Evolutionary conservation across 805 yeast genomes (phyloP), one percentile per base, ranked within the genome.

Genomic region (Zygotorulaspora danielsina): DNA sequence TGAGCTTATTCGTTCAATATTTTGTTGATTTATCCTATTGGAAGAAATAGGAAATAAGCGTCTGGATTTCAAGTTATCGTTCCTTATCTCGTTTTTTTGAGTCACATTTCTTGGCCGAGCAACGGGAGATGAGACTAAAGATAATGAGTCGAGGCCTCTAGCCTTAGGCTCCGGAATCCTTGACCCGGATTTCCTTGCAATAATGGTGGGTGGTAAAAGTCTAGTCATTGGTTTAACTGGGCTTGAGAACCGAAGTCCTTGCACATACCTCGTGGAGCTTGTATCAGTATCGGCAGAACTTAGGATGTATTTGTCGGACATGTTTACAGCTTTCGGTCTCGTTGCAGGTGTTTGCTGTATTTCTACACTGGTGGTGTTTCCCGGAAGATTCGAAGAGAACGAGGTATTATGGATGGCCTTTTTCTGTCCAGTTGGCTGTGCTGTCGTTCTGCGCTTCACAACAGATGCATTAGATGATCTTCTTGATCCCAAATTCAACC

Each of bases 31-130:
- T 24, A 52, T 29, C 19, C 37, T 53, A 26, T 45, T 57, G 3
- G 46, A 34, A 12, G 52, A 44, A 3, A 57, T 20, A 13, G 57
- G 59, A 34, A 54, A 54, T 17, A 59, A 36, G 32, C 54, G 44
- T 3, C 55, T 51, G 6, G 63, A 60, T 10, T 46, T 43, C 8
- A 48, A 39, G 11, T 41, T 32, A 10, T 48, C 48, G 33, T 34
- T 32, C 16, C 30, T 34, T 12, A 42, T 32, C 11, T 48, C 48
- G 33, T 34, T 32, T 18, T 32, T 34, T 12, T 17, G 26, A 26
- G 29, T 20, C 17, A 38, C 11, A 25, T 38, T 34, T 19, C 38
- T 38, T 11, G 38, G 32, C 22, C 31, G 33, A 21, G 30, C 32
- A 21, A 42, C 19, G 31, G 48, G 50, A 12, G 53, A 44, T 11